phyloP scores from a whole-genome alignment of 2,329 filamentous ascomycete genomes.

The Dactylellina haptotyla region DNA sequence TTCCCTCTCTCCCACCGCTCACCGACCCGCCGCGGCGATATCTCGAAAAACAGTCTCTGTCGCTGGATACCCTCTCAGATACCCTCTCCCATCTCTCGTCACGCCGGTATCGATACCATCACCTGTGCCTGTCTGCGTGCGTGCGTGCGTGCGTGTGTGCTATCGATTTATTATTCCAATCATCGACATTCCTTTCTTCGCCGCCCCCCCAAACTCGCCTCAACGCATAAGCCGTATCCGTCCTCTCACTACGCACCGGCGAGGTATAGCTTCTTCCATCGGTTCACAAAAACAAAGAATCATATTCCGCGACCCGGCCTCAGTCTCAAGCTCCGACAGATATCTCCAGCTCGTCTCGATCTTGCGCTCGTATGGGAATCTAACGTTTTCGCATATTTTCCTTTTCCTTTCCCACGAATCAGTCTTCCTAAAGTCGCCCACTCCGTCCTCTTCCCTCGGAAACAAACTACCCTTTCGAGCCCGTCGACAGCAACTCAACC shows the following conservation, averaged over 20 bases:
- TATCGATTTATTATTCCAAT: no score
- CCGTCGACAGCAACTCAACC: conserved; percentile 47
- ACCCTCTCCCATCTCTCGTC: not conserved
- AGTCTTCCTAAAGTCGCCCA: conserved; percentile 11
- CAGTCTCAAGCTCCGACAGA: conserved; percentile 8
- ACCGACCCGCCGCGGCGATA: conserved; percentile 6
- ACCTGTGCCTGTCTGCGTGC: no score
- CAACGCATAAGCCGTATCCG: not conserved
- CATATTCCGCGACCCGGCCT: conserved; percentile 9
- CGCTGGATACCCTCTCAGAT: conserved; percentile 5
- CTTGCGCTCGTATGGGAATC: not conserved
- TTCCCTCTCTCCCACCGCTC: not conserved
- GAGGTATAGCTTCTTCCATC: no score
- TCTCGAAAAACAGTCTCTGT: not conserved
- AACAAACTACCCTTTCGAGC: conserved; percentile 10
- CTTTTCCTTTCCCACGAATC: conserved; percentile 22
- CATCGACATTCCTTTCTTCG: no score
- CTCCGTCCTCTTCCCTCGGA: conserved; percentile 11
- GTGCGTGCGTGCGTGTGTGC: no score
- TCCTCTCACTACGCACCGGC: no score
- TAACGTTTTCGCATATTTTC: conserved; percentile 2
- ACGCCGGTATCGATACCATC: not conserved
- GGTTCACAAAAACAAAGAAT: not conserved
- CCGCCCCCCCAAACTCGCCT: no score
- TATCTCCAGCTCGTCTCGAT: conserved; percentile 5